Evolutionary conservation across 805 yeast genomes (phyloP).

Genomic region (Ogataea nakhonphanomensis): DNA sequence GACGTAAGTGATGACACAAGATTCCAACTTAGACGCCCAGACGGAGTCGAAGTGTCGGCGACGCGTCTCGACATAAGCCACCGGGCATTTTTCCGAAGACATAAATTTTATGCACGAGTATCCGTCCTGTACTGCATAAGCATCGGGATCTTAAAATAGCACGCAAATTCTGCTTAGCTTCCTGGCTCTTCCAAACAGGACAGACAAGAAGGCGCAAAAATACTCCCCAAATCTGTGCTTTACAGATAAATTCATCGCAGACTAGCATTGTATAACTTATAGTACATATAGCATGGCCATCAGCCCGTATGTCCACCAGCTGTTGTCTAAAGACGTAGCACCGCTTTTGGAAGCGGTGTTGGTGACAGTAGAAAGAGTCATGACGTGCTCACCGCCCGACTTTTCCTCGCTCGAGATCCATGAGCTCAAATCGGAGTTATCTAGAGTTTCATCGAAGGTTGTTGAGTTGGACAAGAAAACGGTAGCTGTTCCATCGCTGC

Average conservation of each 20-base stretch:
- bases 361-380: constrained; percentile 22
- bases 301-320: constrained; percentile 3
- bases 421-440: constrained; percentile 39
- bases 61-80: too few species aligned
- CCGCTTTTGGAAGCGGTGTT: constrained; percentile 7
- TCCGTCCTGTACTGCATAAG: too few species aligned
- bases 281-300: constrained; percentile 1
- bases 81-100: too few species aligned
- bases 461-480: constrained; percentile 58
- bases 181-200: too few species aligned
- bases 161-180: too few species aligned
- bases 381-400: constrained; percentile 14
- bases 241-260: background rate
- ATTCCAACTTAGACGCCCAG: too few species aligned
- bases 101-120: too few species aligned
- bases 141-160: too few species aligned
- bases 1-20: too few species aligned
- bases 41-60: too few species aligned
- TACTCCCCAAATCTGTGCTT: background rate
- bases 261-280: background rate
- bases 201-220: background rate
- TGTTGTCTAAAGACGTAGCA: constrained; percentile 1
- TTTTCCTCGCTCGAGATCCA: constrained; percentile 40
- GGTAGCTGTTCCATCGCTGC: constrained; percentile 54
- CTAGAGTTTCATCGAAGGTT: constrained; percentile 42